Evolutionary conservation across 345 rosid genomes (phyloP).

Genomic region (Lenwebbia sp.): DNA sequence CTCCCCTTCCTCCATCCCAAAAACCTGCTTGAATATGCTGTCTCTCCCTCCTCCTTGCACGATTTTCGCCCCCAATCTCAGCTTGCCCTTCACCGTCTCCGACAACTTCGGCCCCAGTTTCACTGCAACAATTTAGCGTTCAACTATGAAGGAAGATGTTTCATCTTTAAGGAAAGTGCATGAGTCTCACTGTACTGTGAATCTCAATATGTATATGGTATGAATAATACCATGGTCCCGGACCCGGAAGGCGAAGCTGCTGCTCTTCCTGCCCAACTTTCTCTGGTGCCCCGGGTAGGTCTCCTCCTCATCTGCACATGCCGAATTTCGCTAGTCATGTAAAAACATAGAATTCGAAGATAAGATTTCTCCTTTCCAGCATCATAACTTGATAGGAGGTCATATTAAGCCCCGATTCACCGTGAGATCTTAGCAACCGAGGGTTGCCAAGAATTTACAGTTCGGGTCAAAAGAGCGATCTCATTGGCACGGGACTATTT

Average conservation of each 20-base stretch:
- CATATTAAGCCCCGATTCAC: not conserved
- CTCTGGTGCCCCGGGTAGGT: not conserved
- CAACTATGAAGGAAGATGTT: not conserved
- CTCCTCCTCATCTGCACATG: not conserved
- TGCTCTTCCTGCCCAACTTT: not conserved
- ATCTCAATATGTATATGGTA: not conserved
- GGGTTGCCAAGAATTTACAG: not conserved
- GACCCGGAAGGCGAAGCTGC: not conserved
- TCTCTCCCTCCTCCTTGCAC: slow-evolving; percentile 23
- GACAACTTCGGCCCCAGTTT: slow-evolving; percentile 17
- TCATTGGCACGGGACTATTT: not conserved
- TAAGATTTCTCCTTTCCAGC: not conserved
- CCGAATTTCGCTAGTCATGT: not conserved
- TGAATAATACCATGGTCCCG: not conserved
- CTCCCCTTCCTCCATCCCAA: slow-evolving; percentile 18
- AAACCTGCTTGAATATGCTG: slow-evolving; percentile 21
- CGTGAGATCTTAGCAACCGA: not conserved
- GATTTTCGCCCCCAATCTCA: slow-evolving; percentile 23
- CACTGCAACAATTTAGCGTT: slow-evolving; percentile 5
- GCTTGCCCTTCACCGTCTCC: slow-evolving; percentile 25
- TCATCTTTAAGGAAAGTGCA: not conserved
- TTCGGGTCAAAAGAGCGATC: not conserved
- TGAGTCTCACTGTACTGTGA: not conserved
- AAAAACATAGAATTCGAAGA: not conserved
- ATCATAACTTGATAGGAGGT: not conserved